Percentiles rank a stretch among this genome's conserved stretches.
phyloP scores from a whole-genome alignment of 2,329 filamentous ascomycete genomes.

The Microsporum canis region DNA sequence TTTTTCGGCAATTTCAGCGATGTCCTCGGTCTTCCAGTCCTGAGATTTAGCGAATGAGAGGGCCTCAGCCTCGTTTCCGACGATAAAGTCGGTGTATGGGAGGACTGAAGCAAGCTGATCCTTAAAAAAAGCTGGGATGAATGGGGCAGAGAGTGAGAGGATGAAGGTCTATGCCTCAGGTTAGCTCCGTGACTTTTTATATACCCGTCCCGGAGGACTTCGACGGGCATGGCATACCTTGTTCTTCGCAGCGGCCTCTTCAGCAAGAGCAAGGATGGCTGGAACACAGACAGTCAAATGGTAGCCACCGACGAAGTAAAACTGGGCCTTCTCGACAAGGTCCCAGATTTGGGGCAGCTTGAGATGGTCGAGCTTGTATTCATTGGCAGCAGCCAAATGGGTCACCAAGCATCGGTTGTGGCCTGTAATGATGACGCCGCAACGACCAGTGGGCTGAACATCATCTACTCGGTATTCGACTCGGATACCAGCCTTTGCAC shows the following conservation, averaged over 20 bases:
- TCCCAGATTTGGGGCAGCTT: slow-evolving; percentile 86
- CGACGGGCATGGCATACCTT: slow-evolving; percentile 45
- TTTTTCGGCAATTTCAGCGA: slow-evolving; percentile 72
- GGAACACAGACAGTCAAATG: slow-evolving; percentile 93
- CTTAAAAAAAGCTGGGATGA: slow-evolving; percentile 97
- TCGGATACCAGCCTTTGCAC: slow-evolving; percentile 74
- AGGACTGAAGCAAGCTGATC: slow-evolving; percentile 75
- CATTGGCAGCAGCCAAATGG: slow-evolving; percentile 89
- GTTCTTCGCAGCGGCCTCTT: slow-evolving; percentile 78
- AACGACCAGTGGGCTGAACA: slow-evolving; percentile 75
- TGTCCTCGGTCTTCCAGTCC: slow-evolving; percentile 59
- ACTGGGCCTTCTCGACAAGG: slow-evolving; percentile 74
- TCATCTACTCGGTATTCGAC: slow-evolving; percentile 92
- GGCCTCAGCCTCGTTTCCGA: slow-evolving; percentile 95
- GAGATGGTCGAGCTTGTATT: slow-evolving; percentile 89
- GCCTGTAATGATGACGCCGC: slow-evolving; percentile 92
- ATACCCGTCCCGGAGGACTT: neutral
- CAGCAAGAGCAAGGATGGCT: slow-evolving; percentile 77
- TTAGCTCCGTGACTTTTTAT: neutral
- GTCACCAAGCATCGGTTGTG: slow-evolving; percentile 93
- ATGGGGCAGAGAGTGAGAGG: slow-evolving; percentile 86
- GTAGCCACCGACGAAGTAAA: slow-evolving; percentile 91
- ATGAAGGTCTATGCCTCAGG: slow-evolving; percentile 54
- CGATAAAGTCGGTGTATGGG: slow-evolving; percentile 89
- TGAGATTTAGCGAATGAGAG: slow-evolving; percentile 76